These are phyloP conservation scores for Leavenworthia alabamica DNA, from an alignment of 345 rosid genomes.

Conservation along the genomic window DNA sequence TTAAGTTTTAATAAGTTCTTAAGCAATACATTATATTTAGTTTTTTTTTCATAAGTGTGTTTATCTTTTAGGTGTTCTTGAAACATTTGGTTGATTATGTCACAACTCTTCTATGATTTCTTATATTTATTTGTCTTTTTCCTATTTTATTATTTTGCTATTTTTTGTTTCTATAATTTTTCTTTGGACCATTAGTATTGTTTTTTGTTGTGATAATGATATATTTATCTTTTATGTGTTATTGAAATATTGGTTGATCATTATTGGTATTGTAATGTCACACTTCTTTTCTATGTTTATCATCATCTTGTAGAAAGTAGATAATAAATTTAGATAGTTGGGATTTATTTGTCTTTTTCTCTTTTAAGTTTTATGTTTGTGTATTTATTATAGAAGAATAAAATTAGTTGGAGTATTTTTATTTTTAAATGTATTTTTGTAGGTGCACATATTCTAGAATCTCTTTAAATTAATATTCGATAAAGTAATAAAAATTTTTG, in stretches of 20 bases:
- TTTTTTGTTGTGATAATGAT: not conserved
- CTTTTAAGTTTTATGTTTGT: not conserved
- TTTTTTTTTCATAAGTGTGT: slow-evolving; percentile 4
- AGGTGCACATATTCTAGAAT: too few species aligned
- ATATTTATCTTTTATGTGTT: not conserved
- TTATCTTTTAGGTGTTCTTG: slow-evolving; percentile 7
- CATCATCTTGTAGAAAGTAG: not conserved
- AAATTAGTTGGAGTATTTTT: not conserved
- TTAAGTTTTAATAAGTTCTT: slow-evolving; percentile 16
- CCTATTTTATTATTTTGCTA: not conserved
- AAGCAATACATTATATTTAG: slow-evolving; percentile 8
- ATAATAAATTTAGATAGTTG: not conserved
- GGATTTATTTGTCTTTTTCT: slow-evolving; percentile 8
- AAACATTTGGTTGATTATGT: not conserved
- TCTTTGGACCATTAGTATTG: not conserved
- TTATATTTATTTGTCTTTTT: not conserved
- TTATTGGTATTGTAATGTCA: not conserved
- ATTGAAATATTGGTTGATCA: not conserved
- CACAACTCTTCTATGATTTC: not conserved
- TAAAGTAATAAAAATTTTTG: too few species aligned
- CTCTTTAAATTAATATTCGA: too few species aligned
- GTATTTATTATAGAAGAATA: not conserved
- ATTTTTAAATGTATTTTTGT: too few species aligned
- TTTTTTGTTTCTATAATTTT: not conserved
- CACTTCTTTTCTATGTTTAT: not conserved